These are phyloP conservation scores for Hypomyces perniciosus DNA, from an alignment of 2,329 filamentous ascomycete genomes.

Conservation along the genomic window DNA sequence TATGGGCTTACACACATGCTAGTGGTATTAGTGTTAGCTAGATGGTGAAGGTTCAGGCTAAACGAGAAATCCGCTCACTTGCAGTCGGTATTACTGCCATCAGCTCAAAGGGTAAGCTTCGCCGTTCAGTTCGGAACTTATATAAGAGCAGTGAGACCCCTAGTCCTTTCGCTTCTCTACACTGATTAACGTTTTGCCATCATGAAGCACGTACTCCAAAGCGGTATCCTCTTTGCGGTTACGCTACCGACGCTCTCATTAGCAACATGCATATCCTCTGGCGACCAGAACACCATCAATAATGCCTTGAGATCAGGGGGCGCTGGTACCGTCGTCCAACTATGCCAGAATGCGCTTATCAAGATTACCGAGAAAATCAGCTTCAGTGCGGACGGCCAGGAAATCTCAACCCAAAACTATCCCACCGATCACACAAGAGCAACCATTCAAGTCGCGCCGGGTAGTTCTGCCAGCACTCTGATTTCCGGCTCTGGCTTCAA, in stretches of 20 bases:
- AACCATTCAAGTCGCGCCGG: slow-evolving; percentile 18
- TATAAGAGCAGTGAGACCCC: background rate
- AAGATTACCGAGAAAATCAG: slow-evolving; percentile 14
- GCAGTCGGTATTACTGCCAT: background rate
- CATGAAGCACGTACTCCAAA: background rate
- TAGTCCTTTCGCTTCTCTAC: background rate
- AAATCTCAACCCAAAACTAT: slow-evolving; percentile 22
- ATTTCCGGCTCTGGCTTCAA: slow-evolving; percentile 17
- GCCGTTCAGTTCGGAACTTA: too few species aligned
- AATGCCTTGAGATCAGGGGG: slow-evolving; percentile 15
- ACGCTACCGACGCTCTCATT: slow-evolving; percentile 3
- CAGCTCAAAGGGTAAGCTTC: background rate
- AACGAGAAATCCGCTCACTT: too few species aligned
- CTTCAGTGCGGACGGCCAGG: slow-evolving; percentile 20
- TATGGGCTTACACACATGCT: too few species aligned
- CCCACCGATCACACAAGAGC: slow-evolving; percentile 18
- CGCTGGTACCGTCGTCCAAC: slow-evolving; percentile 16
- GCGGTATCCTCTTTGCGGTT: slow-evolving; percentile 2
- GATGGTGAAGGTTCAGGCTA: too few species aligned
- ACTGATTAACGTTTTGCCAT: background rate
- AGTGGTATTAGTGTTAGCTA: too few species aligned
- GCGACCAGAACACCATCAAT: slow-evolving; percentile 17
- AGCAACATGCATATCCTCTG: slow-evolving; percentile 17
- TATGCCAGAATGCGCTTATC: slow-evolving; percentile 17
- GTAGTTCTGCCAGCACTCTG: slow-evolving; percentile 17